Conservation (phyloP, 495 filamentous ascomycete species). For the Hypoxylon intermedium region DNA sequence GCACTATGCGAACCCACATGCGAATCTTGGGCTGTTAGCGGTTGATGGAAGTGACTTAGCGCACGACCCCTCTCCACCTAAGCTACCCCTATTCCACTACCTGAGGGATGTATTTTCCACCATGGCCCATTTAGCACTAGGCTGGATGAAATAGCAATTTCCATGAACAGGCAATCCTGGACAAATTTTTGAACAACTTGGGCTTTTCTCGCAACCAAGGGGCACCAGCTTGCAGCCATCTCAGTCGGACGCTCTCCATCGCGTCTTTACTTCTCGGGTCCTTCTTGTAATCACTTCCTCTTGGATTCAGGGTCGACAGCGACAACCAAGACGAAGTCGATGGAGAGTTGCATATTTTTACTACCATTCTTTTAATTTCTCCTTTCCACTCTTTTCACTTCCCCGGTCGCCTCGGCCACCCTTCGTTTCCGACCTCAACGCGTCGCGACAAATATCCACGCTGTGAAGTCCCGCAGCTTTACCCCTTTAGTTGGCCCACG, state of each 20-base stretch:
- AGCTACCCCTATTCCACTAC: not conserved
- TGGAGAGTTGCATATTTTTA: constrained; percentile 44
- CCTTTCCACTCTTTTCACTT: constrained; percentile 26
- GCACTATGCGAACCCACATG: constrained; percentile 33
- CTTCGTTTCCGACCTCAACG: constrained; percentile 41
- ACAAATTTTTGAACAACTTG: constrained; percentile 39
- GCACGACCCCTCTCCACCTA: not conserved
- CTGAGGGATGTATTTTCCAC: constrained; percentile 20
- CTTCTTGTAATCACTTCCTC: constrained; percentile 19
- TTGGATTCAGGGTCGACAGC: constrained; percentile 27
- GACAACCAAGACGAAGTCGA: constrained; percentile 25
- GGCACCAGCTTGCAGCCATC: constrained; percentile 21
- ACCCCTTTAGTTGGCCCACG: constrained; percentile 35
- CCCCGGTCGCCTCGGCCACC: constrained; percentile 19
- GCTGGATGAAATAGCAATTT: constrained; percentile 38
- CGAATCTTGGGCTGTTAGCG: constrained; percentile 10
- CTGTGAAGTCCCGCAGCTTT: constrained; percentile 22
- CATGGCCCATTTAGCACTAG: constrained; percentile 30
- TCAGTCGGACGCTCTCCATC: constrained; percentile 34
- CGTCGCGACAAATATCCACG: constrained; percentile 48
- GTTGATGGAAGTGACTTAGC: constrained; percentile 17
- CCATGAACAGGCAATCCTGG: constrained; percentile 38
- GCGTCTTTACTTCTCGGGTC: constrained; percentile 22
- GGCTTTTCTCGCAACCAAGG: constrained; percentile 38
- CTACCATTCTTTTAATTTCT: constrained; percentile 41